phyloP scores from a whole-genome alignment of 139 green algal species.

The Tetradesmus obliquus region DNA sequence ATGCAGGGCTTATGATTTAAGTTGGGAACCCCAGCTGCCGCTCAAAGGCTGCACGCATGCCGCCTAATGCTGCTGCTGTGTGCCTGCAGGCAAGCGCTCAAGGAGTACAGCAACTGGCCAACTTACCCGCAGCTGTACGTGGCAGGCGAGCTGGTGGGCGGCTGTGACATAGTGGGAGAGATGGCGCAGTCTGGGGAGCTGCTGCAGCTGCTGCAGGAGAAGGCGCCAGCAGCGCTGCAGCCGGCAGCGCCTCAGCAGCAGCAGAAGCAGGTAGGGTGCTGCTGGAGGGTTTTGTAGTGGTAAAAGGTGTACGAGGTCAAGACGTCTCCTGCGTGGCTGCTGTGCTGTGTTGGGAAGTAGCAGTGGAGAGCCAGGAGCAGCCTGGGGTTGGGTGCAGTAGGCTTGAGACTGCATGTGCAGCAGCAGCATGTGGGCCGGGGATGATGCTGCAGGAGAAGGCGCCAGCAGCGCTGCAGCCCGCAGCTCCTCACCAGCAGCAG shows the following conservation, averaged over 20 bases:
- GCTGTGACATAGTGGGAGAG: conserved; percentile 90
- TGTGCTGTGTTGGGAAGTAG: too few species aligned
- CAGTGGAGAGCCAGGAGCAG: too few species aligned
- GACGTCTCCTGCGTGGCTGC: too few species aligned
- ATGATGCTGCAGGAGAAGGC: neutral
- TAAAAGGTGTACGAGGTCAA: too few species aligned
- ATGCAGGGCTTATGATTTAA: too few species aligned
- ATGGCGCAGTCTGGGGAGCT: conserved; percentile 68
- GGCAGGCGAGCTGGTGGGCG: conserved; percentile 82
- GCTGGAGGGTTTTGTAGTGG: neutral
- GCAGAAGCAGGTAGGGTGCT: conserved; percentile 4
- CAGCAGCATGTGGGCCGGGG: too few species aligned
- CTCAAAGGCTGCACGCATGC: neutral
- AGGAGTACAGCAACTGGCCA: conserved; percentile 86
- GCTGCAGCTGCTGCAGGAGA: conserved; percentile 50
- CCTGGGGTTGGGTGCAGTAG: too few species aligned
- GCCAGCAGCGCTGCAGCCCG: neutral
- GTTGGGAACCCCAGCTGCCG: too few species aligned
- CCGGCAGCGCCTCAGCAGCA: conserved; percentile 32
- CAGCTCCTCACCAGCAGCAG: neutral
- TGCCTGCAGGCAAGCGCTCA: conserved; percentile 80
- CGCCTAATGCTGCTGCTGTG: neutral
- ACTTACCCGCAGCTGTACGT: conserved; percentile 94
- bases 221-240: conserved; percentile 32
- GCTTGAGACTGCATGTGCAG: too few species aligned